A percentile compares a stretch with the other conserved stretches of the same genome.
Conservation (phyloP, 768 basidiomycete species). For the Hemileccinum impolitum region DNA sequence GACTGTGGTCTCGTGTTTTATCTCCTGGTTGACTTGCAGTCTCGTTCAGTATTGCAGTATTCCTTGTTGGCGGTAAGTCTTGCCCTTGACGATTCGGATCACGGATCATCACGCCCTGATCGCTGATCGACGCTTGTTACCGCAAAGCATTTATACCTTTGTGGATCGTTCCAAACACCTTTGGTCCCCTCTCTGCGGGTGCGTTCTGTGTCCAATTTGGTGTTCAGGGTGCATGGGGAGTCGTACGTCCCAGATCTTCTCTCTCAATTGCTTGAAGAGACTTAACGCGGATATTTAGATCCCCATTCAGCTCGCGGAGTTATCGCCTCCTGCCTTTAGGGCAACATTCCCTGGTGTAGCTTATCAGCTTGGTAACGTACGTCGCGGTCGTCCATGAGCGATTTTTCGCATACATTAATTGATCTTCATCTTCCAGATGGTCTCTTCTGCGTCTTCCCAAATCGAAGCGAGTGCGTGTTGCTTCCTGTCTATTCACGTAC, state of each 20-base stretch:
- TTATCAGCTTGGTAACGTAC: conserved; percentile 75
- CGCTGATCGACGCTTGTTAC: not conserved
- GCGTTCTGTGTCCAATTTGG: conserved; percentile 87
- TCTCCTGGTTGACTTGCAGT: not conserved
- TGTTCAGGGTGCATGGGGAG: conserved; percentile 90
- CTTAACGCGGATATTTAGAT: conserved; percentile 31
- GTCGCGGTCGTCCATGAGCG: not conserved
- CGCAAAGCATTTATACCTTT: conserved; percentile 58
- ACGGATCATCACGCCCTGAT: not conserved
- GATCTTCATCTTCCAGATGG: conserved; percentile 39
- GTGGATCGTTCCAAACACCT: conserved; percentile 76
- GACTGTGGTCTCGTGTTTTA: not conserved
- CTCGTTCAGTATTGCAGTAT: conserved; percentile 18
- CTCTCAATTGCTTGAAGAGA: not conserved
- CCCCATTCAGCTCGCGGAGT: conserved; percentile 79
- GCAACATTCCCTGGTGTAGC: conserved; percentile 84
- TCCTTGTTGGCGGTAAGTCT: conserved; percentile 34
- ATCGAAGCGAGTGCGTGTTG: conserved; percentile 26
- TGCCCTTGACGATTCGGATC: conserved; percentile 38
- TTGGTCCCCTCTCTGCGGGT: conserved; percentile 68
- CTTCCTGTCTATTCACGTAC: not conserved
- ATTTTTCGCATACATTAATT: not conserved
- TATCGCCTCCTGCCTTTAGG: conserved; percentile 86
- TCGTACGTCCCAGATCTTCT: conserved; percentile 44
- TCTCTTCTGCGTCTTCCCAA: conserved; percentile 71